Evolutionary conservation across 192 early-diverging fungal genomes (phyloP), one percentile per base, ranked within the genome.

Genomic region (Haplosporangium gracile): DNA sequence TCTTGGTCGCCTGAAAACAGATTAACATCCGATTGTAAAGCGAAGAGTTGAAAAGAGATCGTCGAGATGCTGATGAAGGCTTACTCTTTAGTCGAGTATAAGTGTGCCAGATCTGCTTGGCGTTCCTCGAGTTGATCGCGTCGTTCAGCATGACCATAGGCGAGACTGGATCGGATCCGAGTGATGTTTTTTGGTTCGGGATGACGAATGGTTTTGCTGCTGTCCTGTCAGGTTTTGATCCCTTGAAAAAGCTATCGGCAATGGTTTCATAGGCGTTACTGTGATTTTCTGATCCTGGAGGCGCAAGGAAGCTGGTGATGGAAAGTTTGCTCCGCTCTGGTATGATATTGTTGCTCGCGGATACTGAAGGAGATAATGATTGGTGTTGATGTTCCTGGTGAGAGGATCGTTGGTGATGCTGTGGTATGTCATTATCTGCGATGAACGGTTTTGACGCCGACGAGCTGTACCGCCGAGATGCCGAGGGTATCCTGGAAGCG

Each of bases 191-290:
- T 13, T 39, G 51, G 16, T 29, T 39, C 22, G 53, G 29, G 2
- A 15, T 60, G 49, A n/a, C 24, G 39, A 36, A 18, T 20, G 68
- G 63, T 32, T 43, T 36, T 1, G 26, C 13, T 26, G 38, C 26
- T 65, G 42, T 45, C 20, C 45, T 32, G 43, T 78, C 49, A 70
- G 16, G 10, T 57, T 26, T 32, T 11, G 72, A 32, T 29, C 65
- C 51, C 26, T 75, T 85, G 18, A 86, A 76, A 18, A 86, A 45
- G 45, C 79, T 86, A 38, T 86, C 84, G 38, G 84, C 84, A 34
- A 86, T 81, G 29, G 84, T 86, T 65, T 86, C 79, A 32, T 81
- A 72, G n/a, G 84, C 79, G 68, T 76, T 86, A 65, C 39, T 24
- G 15, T 80, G 84, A 40, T 39, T 73, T 7, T 81, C 79, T 24